A percentile compares a stretch with the other conserved stretches of the same genome.
Evolutionary conservation across 768 basidiomycete genomes (phyloP).

Genomic region (Vararia minispora): DNA sequence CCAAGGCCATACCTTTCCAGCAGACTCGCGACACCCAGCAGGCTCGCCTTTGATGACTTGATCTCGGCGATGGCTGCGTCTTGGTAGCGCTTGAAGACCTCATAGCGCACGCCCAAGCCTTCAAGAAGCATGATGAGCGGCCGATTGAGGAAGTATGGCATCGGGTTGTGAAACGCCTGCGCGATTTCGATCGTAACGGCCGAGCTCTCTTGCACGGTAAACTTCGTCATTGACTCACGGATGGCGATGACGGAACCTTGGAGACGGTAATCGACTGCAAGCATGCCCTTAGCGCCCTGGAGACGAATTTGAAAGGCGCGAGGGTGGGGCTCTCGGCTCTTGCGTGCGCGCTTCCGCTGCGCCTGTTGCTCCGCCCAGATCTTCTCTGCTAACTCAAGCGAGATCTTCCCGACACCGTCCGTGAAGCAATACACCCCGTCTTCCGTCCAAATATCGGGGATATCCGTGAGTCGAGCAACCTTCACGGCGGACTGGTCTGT

Average conservation of each 20-base stretch:
- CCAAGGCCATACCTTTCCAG: constrained; percentile 51
- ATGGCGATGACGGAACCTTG: constrained; percentile 38
- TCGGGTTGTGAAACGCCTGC: constrained; percentile 48
- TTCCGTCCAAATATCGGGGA: constrained; percentile 34
- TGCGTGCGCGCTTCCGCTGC: constrained; percentile 26
- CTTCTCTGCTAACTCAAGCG: constrained; percentile 36
- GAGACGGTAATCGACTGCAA: constrained; percentile 46
- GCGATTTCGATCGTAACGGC: constrained; percentile 61
- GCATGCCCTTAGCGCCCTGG: constrained; percentile 55
- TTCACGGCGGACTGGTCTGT: constrained; percentile 48
- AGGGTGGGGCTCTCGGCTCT: constrained; percentile 26
- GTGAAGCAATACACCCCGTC: constrained; percentile 49
- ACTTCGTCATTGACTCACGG: constrained; percentile 60
- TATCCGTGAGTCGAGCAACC: constrained; percentile 27
- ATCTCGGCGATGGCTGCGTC: constrained; percentile 39
- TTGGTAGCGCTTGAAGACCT: constrained; percentile 44
- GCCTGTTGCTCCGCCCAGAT: constrained; percentile 33
- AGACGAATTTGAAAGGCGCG: constrained; percentile 52
- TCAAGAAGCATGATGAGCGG: constrained; percentile 57
- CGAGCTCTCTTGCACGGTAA: constrained; percentile 33
- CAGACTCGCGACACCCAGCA: constrained; percentile 34
- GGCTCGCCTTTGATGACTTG: constrained; percentile 27
- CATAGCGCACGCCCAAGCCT: constrained; percentile 44
- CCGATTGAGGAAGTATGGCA: constrained; percentile 45
- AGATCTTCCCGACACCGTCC: constrained; percentile 62